phyloP scores from a whole-genome alignment of 331 rosid species.

The Prunus yedoensis region DNA sequence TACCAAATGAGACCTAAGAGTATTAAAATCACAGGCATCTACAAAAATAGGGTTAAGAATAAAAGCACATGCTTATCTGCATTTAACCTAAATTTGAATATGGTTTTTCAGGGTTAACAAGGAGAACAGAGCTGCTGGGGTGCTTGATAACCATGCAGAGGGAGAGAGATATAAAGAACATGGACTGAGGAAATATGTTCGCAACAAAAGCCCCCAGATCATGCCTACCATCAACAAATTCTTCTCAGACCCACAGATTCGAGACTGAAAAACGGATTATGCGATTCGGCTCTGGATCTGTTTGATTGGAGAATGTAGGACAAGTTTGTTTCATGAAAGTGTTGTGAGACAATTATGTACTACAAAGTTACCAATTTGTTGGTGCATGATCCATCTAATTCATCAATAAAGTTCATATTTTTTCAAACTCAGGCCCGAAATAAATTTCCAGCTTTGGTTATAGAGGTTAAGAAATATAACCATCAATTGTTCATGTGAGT shows the following conservation, averaged over 20 bases:
- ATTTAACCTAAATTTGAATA: no score
- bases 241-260: conserved; percentile 56
- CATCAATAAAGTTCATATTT: background rate
- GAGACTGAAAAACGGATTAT: background rate
- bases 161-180: conserved; percentile 79
- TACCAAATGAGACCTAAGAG: no score
- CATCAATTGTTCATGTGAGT: background rate
- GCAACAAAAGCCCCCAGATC: conserved; percentile 56
- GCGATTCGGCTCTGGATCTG: background rate
- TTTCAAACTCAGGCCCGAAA: background rate
- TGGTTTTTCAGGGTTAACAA: conserved; percentile 59
- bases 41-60: no score
- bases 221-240: conserved; percentile 86
- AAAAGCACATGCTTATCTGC: no score
- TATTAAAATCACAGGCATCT: no score
- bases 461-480: background rate
- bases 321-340: background rate
- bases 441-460: background rate
- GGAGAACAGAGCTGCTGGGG: conserved; percentile 80
- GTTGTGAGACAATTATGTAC: background rate
- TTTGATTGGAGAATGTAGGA: background rate
- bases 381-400: background rate
- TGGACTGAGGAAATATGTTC: conserved; percentile 66
- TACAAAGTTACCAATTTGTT: background rate
- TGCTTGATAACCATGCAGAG: conserved; percentile 78